These are phyloP conservation scores for Ambispora gerdemannii DNA, from an alignment of 192 early-diverging fungal genomes.

Conservation along the genomic window DNA sequence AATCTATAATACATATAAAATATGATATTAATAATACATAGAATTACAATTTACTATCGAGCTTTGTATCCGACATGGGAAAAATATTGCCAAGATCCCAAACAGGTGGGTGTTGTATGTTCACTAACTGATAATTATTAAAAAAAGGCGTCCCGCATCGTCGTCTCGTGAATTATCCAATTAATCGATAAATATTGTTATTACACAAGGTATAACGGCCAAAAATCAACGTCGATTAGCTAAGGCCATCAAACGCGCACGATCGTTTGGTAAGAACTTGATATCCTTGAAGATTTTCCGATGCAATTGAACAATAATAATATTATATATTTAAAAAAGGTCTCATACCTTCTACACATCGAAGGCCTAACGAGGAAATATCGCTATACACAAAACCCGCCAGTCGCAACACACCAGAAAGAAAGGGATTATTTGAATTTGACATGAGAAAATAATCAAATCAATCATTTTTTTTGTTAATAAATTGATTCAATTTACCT, in stretches of 20 bases:
- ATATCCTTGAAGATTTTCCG: neutral
- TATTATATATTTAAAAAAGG: neutral
- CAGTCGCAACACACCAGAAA: no score
- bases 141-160: no score
- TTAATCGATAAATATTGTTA: neutral
- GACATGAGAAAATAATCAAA: no score
- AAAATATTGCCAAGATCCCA: conserved; percentile 41
- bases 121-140: neutral
- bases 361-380: no score
- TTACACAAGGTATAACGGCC: conserved; percentile 36
- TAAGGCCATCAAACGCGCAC: conserved; percentile 42
- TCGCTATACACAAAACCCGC: no score
- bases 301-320: neutral
- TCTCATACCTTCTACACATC: neutral
- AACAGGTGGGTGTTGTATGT: conserved; percentile 31
- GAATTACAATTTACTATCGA: conserved; percentile 38
- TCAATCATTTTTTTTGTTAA: no score
- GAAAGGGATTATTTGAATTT: no score
- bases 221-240: conserved; percentile 48
- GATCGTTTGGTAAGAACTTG: conserved; percentile 42
- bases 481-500: no score
- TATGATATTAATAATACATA: neutral
- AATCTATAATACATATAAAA: neutral
- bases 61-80: conserved; percentile 47
- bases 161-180: no score